phyloP scores from a whole-genome alignment of 148 eudicot species.

The Arbutus unedo region DNA sequence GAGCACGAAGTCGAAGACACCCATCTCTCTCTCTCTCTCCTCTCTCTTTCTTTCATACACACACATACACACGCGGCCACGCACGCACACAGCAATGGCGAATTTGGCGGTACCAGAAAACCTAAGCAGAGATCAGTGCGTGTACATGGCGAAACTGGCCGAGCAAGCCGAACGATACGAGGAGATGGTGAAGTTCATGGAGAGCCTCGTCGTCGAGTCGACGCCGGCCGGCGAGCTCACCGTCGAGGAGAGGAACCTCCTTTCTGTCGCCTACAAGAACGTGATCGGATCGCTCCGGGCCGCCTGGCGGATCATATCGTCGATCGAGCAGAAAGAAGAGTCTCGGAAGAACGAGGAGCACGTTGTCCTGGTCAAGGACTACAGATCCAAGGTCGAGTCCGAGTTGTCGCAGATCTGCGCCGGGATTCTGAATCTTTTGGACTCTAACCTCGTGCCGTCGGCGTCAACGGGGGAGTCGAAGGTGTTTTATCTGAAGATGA shows the following conservation, averaged over 20 bases:
- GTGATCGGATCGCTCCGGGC: slow-evolving; percentile 82
- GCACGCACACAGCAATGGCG: slow-evolving; percentile 22
- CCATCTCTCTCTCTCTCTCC: too few relatives aligned
- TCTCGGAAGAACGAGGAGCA: slow-evolving; percentile 68
- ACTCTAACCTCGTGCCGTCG: slow-evolving; percentile 25
- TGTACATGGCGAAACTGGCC: slow-evolving; percentile 70
- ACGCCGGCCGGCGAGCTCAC: slow-evolving; percentile 40
- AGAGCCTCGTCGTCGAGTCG: slow-evolving; percentile 41
- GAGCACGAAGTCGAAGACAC: too few relatives aligned
- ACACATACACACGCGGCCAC: too few relatives aligned
- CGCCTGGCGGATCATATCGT: slow-evolving; percentile 67
- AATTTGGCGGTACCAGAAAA: slow-evolving; percentile 27
- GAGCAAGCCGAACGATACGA: slow-evolving; percentile 82
- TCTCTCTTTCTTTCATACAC: too few relatives aligned
- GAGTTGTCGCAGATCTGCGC: slow-evolving; percentile 50
- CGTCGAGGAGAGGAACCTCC: slow-evolving; percentile 84
- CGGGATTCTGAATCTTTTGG: slow-evolving; percentile 38
- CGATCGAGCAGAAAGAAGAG: slow-evolving; percentile 80
- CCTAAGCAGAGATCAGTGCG: slow-evolving; percentile 58
- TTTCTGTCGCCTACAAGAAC: slow-evolving; percentile 91
- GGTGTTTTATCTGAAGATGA: slow-evolving; percentile 41
- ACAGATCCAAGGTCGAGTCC: slow-evolving; percentile 52
- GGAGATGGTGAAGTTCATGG: slow-evolving; percentile 78
- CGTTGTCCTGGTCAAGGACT: slow-evolving; percentile 49
- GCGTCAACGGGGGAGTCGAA: slow-evolving; percentile 26